A percentile compares a stretch with the other conserved stretches of the same genome.
phyloP scores from a whole-genome alignment of 139 green algal genomes.

The Helicosporidium sp. region DNA sequence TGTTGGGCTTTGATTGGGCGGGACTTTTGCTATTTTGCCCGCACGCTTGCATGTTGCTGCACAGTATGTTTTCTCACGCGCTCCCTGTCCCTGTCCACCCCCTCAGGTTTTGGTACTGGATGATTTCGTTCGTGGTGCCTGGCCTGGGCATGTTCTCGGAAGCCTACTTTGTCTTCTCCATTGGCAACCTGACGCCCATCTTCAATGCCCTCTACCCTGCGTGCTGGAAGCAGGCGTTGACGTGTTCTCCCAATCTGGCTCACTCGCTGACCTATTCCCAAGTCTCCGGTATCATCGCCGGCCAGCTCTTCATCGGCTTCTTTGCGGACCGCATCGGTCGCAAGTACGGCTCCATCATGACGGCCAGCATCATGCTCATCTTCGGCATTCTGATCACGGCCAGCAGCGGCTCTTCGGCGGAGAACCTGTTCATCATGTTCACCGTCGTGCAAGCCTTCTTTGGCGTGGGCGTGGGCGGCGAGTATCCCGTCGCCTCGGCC shows the following conservation, averaged over 20 bases:
- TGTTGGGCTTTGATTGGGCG: too few species aligned
- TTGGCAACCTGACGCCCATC: slow-evolving; percentile 25
- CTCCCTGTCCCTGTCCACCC: neutral
- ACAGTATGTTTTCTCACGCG: neutral
- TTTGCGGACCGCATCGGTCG: slow-evolving; percentile 25
- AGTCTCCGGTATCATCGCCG: slow-evolving; percentile 30
- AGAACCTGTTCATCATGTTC: slow-evolving; percentile 29
- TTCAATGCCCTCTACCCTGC: slow-evolving; percentile 4
- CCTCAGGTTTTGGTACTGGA: slow-evolving; percentile 2
- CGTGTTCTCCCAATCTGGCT: neutral
- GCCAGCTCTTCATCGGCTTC: slow-evolving; percentile 28
- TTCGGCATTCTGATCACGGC: slow-evolving; percentile 34
- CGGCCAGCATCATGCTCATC: slow-evolving; percentile 34
- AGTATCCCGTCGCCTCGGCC: slow-evolving; percentile 51
- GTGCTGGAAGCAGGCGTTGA: neutral
- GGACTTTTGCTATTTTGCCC: too few species aligned
- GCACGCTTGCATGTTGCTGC: neutral
- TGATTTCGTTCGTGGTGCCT: slow-evolving; percentile 3
- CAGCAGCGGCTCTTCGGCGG: slow-evolving; percentile 2
- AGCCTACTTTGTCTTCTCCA: slow-evolving; percentile 28
- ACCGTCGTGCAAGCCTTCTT: slow-evolving; percentile 21
- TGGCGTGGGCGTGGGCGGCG: slow-evolving; percentile 31
- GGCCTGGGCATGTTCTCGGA: slow-evolving; percentile 18
- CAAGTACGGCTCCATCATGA: slow-evolving; percentile 36
- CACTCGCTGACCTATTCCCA: slow-evolving; percentile 5